A percentile compares a stretch with the other conserved stretches of the same genome.
These are phyloP conservation scores for Thermothielavioides terrestris DNA, from an alignment of 495 filamentous ascomycete species.

Conservation along the genomic window DNA sequence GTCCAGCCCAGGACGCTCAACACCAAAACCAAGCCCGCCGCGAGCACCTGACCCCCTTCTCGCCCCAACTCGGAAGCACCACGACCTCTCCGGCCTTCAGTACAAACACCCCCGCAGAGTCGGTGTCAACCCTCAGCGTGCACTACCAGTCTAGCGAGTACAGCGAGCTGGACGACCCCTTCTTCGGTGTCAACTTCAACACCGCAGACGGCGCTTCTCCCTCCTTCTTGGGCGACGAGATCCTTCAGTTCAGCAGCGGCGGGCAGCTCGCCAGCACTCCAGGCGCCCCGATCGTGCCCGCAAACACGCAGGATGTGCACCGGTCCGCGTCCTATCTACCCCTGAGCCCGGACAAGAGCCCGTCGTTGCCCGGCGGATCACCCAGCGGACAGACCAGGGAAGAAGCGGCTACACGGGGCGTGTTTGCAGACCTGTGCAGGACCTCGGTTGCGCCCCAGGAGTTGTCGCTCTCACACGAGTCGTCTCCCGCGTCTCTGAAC, in stretches of 20 bases:
- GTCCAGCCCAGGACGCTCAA: slow-evolving; percentile 15
- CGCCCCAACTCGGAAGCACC: slow-evolving; percentile 30
- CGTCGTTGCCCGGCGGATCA: slow-evolving; percentile 22
- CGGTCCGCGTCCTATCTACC: slow-evolving; percentile 16
- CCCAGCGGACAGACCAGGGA: slow-evolving; percentile 16
- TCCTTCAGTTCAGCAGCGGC: slow-evolving; percentile 4
- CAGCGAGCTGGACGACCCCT: slow-evolving; percentile 35
- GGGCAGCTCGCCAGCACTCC: slow-evolving; percentile 1
- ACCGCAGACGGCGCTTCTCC: slow-evolving; percentile 24
- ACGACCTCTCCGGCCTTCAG: slow-evolving; percentile 32
- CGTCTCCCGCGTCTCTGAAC: slow-evolving; percentile 23
- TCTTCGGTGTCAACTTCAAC: slow-evolving; percentile 33
- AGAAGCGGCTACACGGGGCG: slow-evolving; percentile 2
- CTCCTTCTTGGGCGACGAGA: slow-evolving; percentile 27
- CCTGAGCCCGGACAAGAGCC: slow-evolving; percentile 30
- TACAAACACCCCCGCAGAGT: slow-evolving; percentile 37
- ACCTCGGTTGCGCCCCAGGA: slow-evolving; percentile 14
- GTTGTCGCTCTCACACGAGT: slow-evolving; percentile 16
- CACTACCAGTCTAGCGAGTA: slow-evolving; percentile 36
- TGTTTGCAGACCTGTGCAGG: slow-evolving; percentile 9
- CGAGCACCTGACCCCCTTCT: slow-evolving; percentile 27
- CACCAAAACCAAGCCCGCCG: too few relatives aligned
- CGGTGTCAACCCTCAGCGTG: slow-evolving; percentile 29
- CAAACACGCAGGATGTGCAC: slow-evolving; percentile 5
- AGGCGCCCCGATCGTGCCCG: slow-evolving; percentile 8